Base-by-base conservation (phyloP, 768 basidiomycete species). In the Roridomyces roridus region DNA sequence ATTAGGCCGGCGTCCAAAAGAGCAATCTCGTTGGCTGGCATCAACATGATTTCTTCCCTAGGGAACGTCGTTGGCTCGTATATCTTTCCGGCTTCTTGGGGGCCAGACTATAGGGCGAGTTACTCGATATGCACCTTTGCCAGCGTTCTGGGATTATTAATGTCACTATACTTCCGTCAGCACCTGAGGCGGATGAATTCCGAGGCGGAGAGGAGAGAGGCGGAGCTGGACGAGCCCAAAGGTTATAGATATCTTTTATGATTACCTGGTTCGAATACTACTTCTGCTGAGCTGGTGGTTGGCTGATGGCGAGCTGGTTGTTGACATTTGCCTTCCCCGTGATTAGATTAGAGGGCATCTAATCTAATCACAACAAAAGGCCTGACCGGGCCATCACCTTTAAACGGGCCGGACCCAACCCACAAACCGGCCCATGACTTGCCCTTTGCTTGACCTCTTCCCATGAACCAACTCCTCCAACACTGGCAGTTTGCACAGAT, bases 31-130 rank as follows among this genome's bases (percentile, higher is more conserved):
- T 78, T 96, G 44, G 94, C 92, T 2, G 73, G 91, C 57, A 84
- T 94, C 65, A 94, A 95, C 70, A 84, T 87, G 37, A 85, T 92
- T 66, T 88, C 88, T 9, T 87, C 92, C 66, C 78, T 92, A 4
- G 94, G 94, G 1, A 96, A 96, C 73, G 80, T 96, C 37, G 74
- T 86, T 39, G 94, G 94, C 59, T 87, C 92, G 77, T 95, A 63
- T 47, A 60, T 63, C 24, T 92, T 88, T 87, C 89, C 87, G 6
- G 72, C 70, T 40, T 60, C 70, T 5, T 92, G 89, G 89, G 89
- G 87, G 4, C 89, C 87, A 11, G 80, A 81, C 0, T 94, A 94
- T 70, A 72, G 72, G 12, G 77, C 80, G 39, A 90, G 89, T 2
- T 95, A 86, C 72, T 82, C 79, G 21, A 88, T 95, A 55, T 91